Evolutionary conservation across 2,329 filamentous ascomycete species (phyloP).

Genomic region (Sporothrix protearum): DNA sequence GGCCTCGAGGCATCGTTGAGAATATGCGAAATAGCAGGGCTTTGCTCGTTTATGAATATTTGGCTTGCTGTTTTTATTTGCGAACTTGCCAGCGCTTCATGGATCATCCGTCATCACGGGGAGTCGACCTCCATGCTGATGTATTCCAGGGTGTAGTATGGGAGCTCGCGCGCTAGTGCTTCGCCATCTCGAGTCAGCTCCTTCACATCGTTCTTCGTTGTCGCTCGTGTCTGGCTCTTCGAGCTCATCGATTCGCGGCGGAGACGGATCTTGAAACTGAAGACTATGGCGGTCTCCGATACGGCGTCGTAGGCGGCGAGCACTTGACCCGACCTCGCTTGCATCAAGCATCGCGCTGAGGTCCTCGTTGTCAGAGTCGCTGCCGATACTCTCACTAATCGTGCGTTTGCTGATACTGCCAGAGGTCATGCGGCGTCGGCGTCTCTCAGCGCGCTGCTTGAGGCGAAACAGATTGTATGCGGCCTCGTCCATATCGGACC

Average conservation of each 20-base stretch:
- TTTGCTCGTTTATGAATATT: not conserved
- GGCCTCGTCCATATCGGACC: slow-evolving; percentile 40
- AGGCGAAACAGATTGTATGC: slow-evolving; percentile 38
- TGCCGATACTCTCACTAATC: slow-evolving; percentile 49
- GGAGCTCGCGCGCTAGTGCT: slow-evolving; percentile 47
- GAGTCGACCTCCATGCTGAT: slow-evolving; percentile 52
- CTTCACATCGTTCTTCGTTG: slow-evolving; percentile 31
- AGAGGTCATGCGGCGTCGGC: slow-evolving; percentile 47
- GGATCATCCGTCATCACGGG: slow-evolving; percentile 27
- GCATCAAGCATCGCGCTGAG: slow-evolving; percentile 38
- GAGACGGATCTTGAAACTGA: slow-evolving; percentile 49
- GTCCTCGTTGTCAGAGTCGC: slow-evolving; percentile 47
- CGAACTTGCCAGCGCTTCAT: not conserved
- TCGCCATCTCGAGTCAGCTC: slow-evolving; percentile 37
- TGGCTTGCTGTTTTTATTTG: not conserved
- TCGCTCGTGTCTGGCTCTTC: slow-evolving; percentile 52
- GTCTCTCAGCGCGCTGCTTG: slow-evolving; percentile 43
- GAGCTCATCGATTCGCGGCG: slow-evolving; percentile 51
- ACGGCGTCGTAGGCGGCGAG: slow-evolving; percentile 47
- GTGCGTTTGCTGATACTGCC: slow-evolving; percentile 55
- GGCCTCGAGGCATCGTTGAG: not conserved
- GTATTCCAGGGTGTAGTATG: slow-evolving; percentile 50
- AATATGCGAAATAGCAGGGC: not conserved
- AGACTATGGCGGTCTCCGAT: slow-evolving; percentile 46
- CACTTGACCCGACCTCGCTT: slow-evolving; percentile 46